These are phyloP conservation scores for Diaporthe australafricana DNA, from an alignment of 2,329 filamentous ascomycete genomes.

Conservation along the genomic window DNA sequence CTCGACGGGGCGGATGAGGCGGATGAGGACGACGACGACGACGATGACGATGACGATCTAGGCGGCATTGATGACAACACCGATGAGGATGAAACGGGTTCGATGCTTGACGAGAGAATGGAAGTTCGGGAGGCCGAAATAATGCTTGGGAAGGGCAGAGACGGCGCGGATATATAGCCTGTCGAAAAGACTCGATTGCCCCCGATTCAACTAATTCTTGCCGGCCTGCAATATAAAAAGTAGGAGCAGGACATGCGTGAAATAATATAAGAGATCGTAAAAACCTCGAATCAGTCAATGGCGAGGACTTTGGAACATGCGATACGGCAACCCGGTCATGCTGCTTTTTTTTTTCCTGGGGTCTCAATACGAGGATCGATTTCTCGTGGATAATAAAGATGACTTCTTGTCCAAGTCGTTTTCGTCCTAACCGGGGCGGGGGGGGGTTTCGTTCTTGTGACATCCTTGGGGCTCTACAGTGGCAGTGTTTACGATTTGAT, in stretches of 20 bases:
- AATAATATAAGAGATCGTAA: neutral
- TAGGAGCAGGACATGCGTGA: neutral
- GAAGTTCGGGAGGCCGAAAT: conserved; percentile 45
- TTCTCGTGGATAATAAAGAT: too few species aligned
- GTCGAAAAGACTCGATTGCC: neutral
- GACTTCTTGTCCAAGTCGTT: too few species aligned
- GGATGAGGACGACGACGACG: conserved; percentile 40
- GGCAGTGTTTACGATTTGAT: neutral
- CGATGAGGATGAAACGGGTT: conserved; percentile 49
- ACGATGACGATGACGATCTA: conserved; percentile 44
- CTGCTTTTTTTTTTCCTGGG: too few species aligned
- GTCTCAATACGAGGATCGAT: too few species aligned
- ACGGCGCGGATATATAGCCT: conserved; percentile 10
- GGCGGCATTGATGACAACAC: conserved; percentile 43
- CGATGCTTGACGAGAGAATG: conserved; percentile 42
- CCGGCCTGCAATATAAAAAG: neutral
- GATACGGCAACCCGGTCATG: too few species aligned
- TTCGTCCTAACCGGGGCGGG: neutral
- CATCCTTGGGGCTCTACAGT: neutral
- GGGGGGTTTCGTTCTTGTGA: too few species aligned
- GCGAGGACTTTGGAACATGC: too few species aligned
- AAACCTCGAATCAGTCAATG: too few species aligned
- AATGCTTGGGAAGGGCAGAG: conserved; percentile 36
- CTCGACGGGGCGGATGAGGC: conserved; percentile 40
- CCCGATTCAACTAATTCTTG: neutral